Evolutionary conservation across 306 rosid genomes (phyloP), one percentile per base, ranked within the genome.

Genomic region (Biancaea sappan): DNA sequence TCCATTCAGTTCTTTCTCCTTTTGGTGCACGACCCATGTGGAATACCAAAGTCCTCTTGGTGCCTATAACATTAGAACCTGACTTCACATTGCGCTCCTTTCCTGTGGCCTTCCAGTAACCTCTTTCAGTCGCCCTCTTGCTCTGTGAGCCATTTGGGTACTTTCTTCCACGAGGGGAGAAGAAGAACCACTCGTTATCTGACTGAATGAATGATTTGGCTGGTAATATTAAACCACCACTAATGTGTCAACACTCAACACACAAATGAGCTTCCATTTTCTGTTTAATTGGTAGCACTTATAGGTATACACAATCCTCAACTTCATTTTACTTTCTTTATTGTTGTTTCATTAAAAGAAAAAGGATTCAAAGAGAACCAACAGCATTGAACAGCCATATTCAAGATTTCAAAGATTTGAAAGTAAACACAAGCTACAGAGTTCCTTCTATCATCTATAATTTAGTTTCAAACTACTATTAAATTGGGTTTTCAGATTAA

Each of bases 31-130:
- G 98, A 2, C 97, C 98, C 5, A 80, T 37, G 73, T 94, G 98
- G 87, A 91, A 94, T 29, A 94, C 98, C 59, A 94, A 83, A 77
- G 98, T 94, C 38, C 99, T 77, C 77, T 94, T 94, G 0, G 99
- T 87, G 47, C 99, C 99, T 38, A 94, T 80, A 19, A 87, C 79
- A 4, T 81, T 66, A n/a, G 87, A 61, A 68, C 89, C 91, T 2
- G 98, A 87, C 86, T 94, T 94, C 9, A 94, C 88, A 4, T 80
- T 88, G 16, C 98, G 90, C 74, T 94, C 97, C 76, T 94, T 94
- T 0, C 98, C 98, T 0, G 98, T 94, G 53, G 98, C 98, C 79
- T 94, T 94, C 98, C 98, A 94, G 56, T 94, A 94, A 8, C 98
- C 98, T 67, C 69, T 56, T 38, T 91, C 97, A 3, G 98, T 94